These are phyloP conservation scores for Neofusicoccum sp. DNA, from an alignment of 2,329 filamentous ascomycete species.

Conservation along the genomic window DNA sequence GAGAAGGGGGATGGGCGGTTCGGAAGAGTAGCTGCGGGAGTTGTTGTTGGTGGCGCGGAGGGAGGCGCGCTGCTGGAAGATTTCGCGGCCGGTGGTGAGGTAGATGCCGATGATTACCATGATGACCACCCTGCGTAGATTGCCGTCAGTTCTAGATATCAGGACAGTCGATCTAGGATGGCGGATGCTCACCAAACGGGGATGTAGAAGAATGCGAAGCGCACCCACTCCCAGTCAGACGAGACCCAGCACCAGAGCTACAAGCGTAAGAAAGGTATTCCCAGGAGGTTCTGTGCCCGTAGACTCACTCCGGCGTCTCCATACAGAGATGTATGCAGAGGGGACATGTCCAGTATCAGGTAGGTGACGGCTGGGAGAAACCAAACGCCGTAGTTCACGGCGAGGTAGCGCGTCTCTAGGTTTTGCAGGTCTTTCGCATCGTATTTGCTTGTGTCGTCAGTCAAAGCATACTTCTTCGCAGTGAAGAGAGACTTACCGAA, in stretches of 20 bases:
- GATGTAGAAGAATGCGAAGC: conserved; percentile 72
- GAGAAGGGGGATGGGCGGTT: conserved; percentile 23
- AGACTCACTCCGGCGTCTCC: conserved; percentile 62
- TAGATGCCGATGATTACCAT: conserved; percentile 64
- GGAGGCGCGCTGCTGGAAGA: conserved; percentile 64
- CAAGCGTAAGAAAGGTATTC: background rate
- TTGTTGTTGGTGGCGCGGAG: conserved; percentile 27
- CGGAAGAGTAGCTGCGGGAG: background rate
- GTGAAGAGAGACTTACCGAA: conserved; percentile 42
- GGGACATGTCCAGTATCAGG: conserved; percentile 58
- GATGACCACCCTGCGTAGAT: conserved; percentile 49
- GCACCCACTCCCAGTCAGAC: conserved; percentile 65
- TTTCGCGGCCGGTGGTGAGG: conserved; percentile 61
- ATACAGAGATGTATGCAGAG: conserved; percentile 59
- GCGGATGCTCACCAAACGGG: conserved; percentile 61
- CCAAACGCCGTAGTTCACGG: conserved; percentile 70
- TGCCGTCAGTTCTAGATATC: background rate
- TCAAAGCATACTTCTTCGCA: background rate
- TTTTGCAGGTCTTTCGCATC: conserved; percentile 61
- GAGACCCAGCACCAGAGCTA: conserved; percentile 79
- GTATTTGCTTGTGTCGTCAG: conserved; percentile 50
- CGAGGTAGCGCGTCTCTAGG: conserved; percentile 69
- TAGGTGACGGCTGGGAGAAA: conserved; percentile 68
- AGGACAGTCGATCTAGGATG: no score
- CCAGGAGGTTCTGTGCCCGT: background rate